phyloP scores from a whole-genome alignment of 1,284 basidiomycete genomes.

The Moniliella sp. region DNA sequence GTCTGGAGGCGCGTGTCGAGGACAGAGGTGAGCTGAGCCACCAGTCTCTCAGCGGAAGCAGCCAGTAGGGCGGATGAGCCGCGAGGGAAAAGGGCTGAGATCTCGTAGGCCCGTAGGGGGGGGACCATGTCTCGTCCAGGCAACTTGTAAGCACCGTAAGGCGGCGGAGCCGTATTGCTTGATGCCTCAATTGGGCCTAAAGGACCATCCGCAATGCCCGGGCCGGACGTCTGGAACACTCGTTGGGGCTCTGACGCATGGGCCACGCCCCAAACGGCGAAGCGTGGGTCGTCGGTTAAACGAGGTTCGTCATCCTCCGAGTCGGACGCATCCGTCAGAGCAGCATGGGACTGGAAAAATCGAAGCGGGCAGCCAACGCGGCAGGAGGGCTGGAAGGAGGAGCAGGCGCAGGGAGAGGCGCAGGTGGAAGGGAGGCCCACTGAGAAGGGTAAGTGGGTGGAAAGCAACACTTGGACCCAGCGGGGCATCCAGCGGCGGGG shows the following conservation, averaged over 20 bases:
- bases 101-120: neutral
- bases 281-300: constrained; percentile 20
- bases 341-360: too few relatives aligned
- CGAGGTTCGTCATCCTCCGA: constrained; percentile 6
- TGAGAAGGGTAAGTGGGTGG: too few relatives aligned
- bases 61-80: constrained; percentile 10
- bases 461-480: too few relatives aligned
- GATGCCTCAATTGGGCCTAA: neutral
- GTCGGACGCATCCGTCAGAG: too few relatives aligned
- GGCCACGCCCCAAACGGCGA: constrained; percentile 16
- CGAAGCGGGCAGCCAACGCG: too few relatives aligned
- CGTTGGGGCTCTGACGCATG: constrained; percentile 5
- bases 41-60: constrained; percentile 12
- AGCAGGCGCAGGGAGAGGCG: too few relatives aligned
- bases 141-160: neutral
- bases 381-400: too few relatives aligned
- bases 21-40: constrained; percentile 22
- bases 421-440: too few relatives aligned
- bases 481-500: too few relatives aligned
- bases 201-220: neutral
- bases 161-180: constrained; percentile 1
- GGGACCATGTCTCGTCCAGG: neutral
- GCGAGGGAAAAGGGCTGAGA: constrained; percentile 1
- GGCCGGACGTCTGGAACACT: constrained; percentile 5
- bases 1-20: constrained; percentile 16